Evolutionary conservation across 257 asterid genomes (phyloP).

Genomic region (Solanum medicagineum): DNA sequence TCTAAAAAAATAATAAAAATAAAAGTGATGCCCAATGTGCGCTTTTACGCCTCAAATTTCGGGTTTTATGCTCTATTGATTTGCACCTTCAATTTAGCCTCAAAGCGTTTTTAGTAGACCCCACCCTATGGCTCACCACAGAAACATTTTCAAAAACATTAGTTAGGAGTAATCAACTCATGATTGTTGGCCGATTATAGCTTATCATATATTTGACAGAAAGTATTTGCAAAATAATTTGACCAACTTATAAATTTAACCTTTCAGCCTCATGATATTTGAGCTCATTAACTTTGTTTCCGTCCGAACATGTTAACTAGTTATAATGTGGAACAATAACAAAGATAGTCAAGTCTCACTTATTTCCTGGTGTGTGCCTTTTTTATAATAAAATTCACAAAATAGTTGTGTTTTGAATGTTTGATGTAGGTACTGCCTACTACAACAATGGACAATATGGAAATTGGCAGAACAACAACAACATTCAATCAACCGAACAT

Average conservation of each 20-base stretch:
- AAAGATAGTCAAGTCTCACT: not conserved
- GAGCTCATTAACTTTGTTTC: not conserved
- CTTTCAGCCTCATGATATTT: not conserved
- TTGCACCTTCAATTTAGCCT: too few relatives aligned
- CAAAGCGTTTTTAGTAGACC: too few relatives aligned
- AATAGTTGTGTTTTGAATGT: slow-evolving; percentile 9
- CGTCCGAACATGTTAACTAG: not conserved
- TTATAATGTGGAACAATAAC: not conserved
- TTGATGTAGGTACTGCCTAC: slow-evolving; percentile 1
- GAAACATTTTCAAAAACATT: not conserved
- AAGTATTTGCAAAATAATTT: not conserved
- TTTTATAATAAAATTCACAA: slow-evolving; percentile 4
- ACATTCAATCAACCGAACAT: slow-evolving; percentile 20
- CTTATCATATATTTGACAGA: not conserved
- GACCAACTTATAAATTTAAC: not conserved
- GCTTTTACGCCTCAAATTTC: too few relatives aligned
- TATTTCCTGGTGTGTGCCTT: not conserved
- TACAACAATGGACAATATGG: slow-evolving; percentile 23
- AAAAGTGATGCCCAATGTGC: too few relatives aligned
- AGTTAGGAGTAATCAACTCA: not conserved
- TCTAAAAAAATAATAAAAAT: too few relatives aligned
- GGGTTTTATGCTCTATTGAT: too few relatives aligned
- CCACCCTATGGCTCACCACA: too few relatives aligned
- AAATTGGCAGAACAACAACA: slow-evolving; percentile 27
- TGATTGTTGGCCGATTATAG: not conserved